phyloP scores from a whole-genome alignment of 1,139 yeast species.

The Arxiozyma slooffiae region DNA sequence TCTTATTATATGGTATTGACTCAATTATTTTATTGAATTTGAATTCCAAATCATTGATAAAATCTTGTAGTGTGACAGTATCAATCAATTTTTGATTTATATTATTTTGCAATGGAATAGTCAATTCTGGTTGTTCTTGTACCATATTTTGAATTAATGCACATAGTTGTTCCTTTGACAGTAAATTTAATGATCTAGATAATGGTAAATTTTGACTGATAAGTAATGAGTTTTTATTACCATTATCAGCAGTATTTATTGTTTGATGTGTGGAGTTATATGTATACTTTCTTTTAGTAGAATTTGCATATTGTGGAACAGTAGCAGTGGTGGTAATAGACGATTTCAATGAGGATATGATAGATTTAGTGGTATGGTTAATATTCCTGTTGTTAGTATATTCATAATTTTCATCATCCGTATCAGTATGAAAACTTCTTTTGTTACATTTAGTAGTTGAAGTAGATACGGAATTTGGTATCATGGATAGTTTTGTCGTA shows the following conservation, averaged over 20 bases:
- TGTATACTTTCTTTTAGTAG: constrained; percentile 1
- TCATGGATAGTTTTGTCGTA: neutral
- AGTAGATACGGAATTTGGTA: neutral
- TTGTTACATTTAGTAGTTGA: neutral
- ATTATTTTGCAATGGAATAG: constrained; percentile 15
- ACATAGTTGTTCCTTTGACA: constrained; percentile 24
- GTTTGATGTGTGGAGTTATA: neutral
- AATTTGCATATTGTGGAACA: too few relatives aligned
- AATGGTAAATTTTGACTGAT: constrained; percentile 28
- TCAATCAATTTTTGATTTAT: constrained; percentile 7
- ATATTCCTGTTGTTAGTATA: too few relatives aligned
- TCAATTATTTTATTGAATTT: constrained; percentile 20
- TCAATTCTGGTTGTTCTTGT: constrained; percentile 22
- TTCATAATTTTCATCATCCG: neutral
- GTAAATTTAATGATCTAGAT: constrained; percentile 24
- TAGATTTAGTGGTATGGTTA: neutral
- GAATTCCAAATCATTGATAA: constrained; percentile 18
- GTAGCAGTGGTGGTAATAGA: neutral
- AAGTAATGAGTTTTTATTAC: constrained; percentile 11
- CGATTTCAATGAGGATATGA: neutral
- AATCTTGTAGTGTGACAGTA: constrained; percentile 8
- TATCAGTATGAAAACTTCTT: constrained; percentile 2
- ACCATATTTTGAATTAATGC: constrained; percentile 20
- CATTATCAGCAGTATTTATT: too few relatives aligned
- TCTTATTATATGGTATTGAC: constrained; percentile 25